These are phyloP conservation scores for Austroboletus novae-zelandiae DNA, from an alignment of 1,284 basidiomycete genomes.

Conservation along the genomic window DNA sequence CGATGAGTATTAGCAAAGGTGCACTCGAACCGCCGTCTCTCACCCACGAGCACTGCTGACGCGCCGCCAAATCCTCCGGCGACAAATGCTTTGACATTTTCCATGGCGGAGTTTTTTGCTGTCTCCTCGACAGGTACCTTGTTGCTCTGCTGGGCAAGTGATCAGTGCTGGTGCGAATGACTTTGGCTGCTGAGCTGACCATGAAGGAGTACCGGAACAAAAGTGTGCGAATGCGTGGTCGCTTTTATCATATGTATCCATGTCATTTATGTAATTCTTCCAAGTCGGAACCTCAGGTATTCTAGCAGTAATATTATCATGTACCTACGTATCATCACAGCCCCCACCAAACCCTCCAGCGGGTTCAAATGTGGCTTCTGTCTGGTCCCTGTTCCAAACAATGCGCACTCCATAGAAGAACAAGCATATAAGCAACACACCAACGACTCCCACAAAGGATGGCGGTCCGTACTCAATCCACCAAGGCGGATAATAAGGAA, in stretches of 20 bases:
- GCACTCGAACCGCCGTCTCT: constrained; percentile 30
- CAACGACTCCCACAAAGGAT: constrained; percentile 51
- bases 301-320: constrained; percentile 9
- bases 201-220: constrained; percentile 20
- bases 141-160: constrained; percentile 21
- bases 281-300: constrained; percentile 1
- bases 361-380: constrained; percentile 83
- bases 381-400: constrained; percentile 69
- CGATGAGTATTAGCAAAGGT: constrained; percentile 9
- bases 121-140: constrained; percentile 21
- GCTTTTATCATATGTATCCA: constrained; percentile 14
- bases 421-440: constrained; percentile 54
- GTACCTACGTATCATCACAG: constrained; percentile 43
- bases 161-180: constrained; percentile 6
- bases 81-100: constrained; percentile 80
- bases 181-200: constrained; percentile 19
- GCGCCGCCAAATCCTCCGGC: constrained; percentile 92
- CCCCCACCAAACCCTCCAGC: constrained; percentile 72
- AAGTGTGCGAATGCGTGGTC: not conserved
- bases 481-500: constrained; percentile 86
- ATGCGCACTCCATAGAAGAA: constrained; percentile 71
- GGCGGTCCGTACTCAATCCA: constrained; percentile 71
- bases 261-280: too few relatives aligned
- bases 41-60: constrained; percentile 85
- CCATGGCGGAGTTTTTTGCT: constrained; percentile 43